phyloP scores from a whole-genome alignment of 2,329 filamentous ascomycete species.

The Nothophaeocryptopus gaeumannii region DNA sequence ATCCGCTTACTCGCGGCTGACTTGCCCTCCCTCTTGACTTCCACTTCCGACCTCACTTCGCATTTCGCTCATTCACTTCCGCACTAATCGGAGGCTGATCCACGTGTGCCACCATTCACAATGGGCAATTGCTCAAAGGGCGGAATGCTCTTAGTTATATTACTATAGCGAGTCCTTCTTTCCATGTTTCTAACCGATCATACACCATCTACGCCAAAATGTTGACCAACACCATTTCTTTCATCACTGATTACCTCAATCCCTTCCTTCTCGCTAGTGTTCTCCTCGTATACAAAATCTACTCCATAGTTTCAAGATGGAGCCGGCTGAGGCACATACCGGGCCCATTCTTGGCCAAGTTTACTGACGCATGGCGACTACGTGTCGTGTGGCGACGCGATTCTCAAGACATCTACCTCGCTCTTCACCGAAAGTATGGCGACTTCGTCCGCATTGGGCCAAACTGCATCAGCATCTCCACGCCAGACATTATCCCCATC shows the following conservation, averaged over 20 bases:
- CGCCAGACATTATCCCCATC: constrained; percentile 62
- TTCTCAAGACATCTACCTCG: constrained; percentile 45
- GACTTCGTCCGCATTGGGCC: constrained; percentile 72
- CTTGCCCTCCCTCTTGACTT: no score
- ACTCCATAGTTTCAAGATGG: constrained; percentile 5
- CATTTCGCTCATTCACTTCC: no score
- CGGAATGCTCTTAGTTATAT: background rate
- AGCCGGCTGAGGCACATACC: constrained; percentile 43
- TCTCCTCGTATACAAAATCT: constrained; percentile 11
- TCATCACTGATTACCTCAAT: constrained; percentile 1
- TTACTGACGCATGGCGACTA: constrained; percentile 44
- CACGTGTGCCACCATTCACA: no score
- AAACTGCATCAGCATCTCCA: constrained; percentile 69
- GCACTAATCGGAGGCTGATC: no score
- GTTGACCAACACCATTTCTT: constrained; percentile 8
- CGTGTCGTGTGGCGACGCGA: constrained; percentile 64
- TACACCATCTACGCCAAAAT: constrained; percentile 2
- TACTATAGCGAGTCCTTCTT: background rate
- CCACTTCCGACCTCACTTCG: no score
- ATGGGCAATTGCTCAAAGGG: no score
- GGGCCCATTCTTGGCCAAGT: constrained; percentile 50
- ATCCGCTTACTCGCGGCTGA: background rate
- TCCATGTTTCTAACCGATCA: background rate
- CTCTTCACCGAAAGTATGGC: constrained; percentile 65
- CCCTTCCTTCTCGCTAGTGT: background rate